Evolutionary conservation across 169 alveolate genomes (phyloP).

Genomic region (Eimeria necatrix): DNA sequence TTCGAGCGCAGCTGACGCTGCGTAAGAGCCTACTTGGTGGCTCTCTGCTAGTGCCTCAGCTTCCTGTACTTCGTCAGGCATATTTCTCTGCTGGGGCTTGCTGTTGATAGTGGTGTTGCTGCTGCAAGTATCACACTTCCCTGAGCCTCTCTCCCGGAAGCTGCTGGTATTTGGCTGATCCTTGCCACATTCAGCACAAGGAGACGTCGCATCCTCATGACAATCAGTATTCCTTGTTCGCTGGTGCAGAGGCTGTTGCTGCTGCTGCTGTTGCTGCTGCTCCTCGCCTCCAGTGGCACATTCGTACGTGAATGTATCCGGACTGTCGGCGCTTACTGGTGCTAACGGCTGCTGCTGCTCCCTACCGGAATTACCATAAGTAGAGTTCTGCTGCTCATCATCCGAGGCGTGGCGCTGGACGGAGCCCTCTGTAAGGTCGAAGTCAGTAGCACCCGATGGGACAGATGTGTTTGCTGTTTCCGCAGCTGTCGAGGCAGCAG

Average conservation of each 20-base stretch:
- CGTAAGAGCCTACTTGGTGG: neutral
- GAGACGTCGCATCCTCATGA: neutral
- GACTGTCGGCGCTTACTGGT: neutral
- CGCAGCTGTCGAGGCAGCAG: constrained; percentile 7
- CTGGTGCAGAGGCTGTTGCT: neutral
- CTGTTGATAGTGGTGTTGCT: neutral
- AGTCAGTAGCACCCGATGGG: constrained; percentile 13
- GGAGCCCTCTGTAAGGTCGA: neutral
- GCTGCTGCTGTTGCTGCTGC: constrained; percentile 42
- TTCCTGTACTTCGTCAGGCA: constrained; percentile 4
- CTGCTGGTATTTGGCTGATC: neutral
- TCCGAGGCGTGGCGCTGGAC: neutral
- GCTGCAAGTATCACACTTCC: constrained; percentile 44
- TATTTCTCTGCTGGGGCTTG: neutral
- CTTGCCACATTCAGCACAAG: constrained; percentile 24
- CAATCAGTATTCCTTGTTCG: neutral
- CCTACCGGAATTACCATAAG: constrained; percentile 5
- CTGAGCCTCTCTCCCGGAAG: neutral
- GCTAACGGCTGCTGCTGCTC: constrained; percentile 20
- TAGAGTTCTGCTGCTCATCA: neutral
- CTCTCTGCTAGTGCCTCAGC: neutral
- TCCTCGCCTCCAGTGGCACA: neutral
- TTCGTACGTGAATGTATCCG: neutral
- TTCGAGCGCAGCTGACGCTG: neutral
- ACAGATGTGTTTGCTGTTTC: constrained; percentile 31